Conservation (phyloP, 495 filamentous ascomycete species). For the Trichoderma gamsii region DNA sequence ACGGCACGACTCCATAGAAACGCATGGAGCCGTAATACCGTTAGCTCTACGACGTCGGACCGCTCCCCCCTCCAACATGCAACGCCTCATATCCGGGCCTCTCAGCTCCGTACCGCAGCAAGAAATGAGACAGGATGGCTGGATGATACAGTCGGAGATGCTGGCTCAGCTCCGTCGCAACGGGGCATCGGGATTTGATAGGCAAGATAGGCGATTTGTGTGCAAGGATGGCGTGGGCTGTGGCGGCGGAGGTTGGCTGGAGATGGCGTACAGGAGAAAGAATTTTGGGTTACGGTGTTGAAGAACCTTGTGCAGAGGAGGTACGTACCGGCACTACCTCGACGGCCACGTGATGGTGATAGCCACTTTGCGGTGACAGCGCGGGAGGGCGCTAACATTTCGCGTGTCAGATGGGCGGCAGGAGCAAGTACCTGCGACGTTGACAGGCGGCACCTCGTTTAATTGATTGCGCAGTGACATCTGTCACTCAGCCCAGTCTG, state of each 20-base stretch:
- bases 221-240: background rate
- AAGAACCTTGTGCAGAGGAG: too few relatives aligned
- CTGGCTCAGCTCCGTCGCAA: slow-evolving; percentile 6
- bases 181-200: background rate
- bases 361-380: background rate
- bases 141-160: background rate
- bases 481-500: background rate
- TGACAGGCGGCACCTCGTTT: background rate
- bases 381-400: slow-evolving; percentile 11
- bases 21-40: background rate
- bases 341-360: background rate
- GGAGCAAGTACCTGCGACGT: background rate
- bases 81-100: background rate
- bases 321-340: background rate
- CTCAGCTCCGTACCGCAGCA: background rate
- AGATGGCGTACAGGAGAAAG: background rate
- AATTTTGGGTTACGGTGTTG: too few relatives aligned
- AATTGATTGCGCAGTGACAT: background rate
- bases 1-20: background rate
- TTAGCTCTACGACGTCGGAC: background rate
- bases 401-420: background rate
- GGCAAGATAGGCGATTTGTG: background rate
- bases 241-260: background rate
- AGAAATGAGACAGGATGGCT: background rate
- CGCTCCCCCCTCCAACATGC: background rate